These are phyloP conservation scores for Lactifluus rugatus DNA, from an alignment of 768 basidiomycete species.

Conservation along the genomic window DNA sequence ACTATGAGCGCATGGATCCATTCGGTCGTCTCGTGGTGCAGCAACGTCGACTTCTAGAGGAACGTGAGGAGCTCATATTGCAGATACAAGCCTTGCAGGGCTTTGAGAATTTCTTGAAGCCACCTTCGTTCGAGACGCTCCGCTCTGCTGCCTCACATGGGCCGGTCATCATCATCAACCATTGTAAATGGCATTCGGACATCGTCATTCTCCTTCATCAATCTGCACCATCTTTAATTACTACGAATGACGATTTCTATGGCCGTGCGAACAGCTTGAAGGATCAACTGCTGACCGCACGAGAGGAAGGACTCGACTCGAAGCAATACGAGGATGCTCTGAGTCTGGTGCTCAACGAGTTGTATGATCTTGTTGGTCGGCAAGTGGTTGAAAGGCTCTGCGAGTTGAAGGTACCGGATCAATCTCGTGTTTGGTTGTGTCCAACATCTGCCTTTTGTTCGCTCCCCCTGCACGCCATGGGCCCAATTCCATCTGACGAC, in stretches of 20 bases:
- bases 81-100: neutral
- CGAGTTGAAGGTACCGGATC: no score
- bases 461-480: no score
- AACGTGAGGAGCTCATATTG: neutral
- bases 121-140: neutral
- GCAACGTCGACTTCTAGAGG: neutral
- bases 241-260: neutral
- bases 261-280: neutral
- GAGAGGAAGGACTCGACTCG: no score
- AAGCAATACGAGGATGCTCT: no score
- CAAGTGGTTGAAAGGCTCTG: no score
- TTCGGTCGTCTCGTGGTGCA: neutral
- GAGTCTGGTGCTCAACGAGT: no score
- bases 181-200: neutral
- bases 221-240: conserved; percentile 43
- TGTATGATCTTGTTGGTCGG: no score
- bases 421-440: no score
- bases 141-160: neutral
- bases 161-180: neutral
- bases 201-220: conserved; percentile 20
- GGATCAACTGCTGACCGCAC: no score
- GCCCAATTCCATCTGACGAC: no score
- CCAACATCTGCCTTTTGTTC: no score
- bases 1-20: neutral
- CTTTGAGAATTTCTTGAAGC: neutral